Conservation (phyloP, 2,329 filamentous ascomycete genomes). For the Didymella segeticola region DNA sequence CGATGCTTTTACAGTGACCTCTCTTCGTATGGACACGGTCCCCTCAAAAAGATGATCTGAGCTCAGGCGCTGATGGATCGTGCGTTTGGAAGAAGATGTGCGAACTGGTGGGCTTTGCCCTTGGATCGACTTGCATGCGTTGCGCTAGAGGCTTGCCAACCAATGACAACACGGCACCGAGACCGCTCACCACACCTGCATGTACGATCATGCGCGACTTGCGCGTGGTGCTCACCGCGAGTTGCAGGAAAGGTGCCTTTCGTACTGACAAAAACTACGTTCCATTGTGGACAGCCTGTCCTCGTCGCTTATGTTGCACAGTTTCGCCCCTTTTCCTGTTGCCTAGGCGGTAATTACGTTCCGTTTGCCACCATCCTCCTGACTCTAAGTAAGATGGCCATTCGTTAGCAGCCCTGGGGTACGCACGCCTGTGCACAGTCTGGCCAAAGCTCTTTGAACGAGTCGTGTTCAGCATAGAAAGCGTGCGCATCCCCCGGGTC, state of each 20-base stretch:
- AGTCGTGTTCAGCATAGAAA: conserved; percentile 14
- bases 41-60: neutral
- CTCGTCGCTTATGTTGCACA: conserved; percentile 4
- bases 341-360: conserved; percentile 16
- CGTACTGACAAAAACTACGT: neutral
- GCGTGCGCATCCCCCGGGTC: conserved; percentile 10
- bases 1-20: neutral
- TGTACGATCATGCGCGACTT: conserved; percentile 6
- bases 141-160: neutral
- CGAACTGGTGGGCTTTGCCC: conserved; percentile 10
- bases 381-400: conserved; percentile 14
- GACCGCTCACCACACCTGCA: neutral
- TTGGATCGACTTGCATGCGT: conserved; percentile 1
- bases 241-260: neutral
- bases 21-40: neutral
- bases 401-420: conserved; percentile 13
- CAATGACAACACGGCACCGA: neutral
- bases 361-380: conserved; percentile 18
- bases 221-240: neutral
- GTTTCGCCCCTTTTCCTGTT: conserved; percentile 17
- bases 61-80: neutral
- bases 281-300: neutral
- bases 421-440: conserved; percentile 8
- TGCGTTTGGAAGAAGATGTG: conserved; percentile 6
- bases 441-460: conserved; percentile 14